phyloP scores from a whole-genome alignment of 331 rosid species.

The Quercus phellos region DNA sequence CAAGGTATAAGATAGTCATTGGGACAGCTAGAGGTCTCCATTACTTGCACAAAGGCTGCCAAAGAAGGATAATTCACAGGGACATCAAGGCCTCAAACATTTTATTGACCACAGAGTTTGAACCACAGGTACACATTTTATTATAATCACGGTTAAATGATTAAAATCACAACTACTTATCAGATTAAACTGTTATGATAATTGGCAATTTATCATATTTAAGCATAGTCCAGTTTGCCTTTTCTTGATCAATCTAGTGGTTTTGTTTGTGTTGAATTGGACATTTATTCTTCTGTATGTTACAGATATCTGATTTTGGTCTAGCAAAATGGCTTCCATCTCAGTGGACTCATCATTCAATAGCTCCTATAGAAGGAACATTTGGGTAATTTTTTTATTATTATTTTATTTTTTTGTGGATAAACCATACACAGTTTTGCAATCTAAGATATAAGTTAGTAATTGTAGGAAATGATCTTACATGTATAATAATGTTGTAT shows the following conservation, averaged over 20 bases:
- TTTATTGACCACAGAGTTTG: slow-evolving; percentile 62
- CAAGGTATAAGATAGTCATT: slow-evolving; percentile 53
- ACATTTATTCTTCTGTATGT: not conserved
- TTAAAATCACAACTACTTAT: too few species aligned
- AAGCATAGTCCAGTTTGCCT: not conserved
- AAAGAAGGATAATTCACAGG: slow-evolving; percentile 81
- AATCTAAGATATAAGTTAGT: not conserved
- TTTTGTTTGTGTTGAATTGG: not conserved
- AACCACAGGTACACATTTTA: slow-evolving; percentile 51
- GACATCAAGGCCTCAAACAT: slow-evolving; percentile 79
- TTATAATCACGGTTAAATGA: too few species aligned
- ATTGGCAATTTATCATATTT: not conserved
- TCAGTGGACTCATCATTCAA: slow-evolving; percentile 97
- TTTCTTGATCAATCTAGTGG: not conserved
- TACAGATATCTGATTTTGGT: slow-evolving; percentile 93
- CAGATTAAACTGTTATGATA: too few species aligned
- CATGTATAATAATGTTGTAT: slow-evolving; percentile 5
- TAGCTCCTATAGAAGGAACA: slow-evolving; percentile 96
- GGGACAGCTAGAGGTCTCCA: slow-evolving; percentile 66
- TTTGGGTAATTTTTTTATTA: slow-evolving; percentile 55
- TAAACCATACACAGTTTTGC: not conserved
- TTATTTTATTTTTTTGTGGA: too few species aligned
- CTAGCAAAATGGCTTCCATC: slow-evolving; percentile 97
- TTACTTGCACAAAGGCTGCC: slow-evolving; percentile 79
- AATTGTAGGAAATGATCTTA: not conserved